phyloP scores from a whole-genome alignment of 192 early-diverging fungal genomes.

The Obelidium mucronatum region DNA sequence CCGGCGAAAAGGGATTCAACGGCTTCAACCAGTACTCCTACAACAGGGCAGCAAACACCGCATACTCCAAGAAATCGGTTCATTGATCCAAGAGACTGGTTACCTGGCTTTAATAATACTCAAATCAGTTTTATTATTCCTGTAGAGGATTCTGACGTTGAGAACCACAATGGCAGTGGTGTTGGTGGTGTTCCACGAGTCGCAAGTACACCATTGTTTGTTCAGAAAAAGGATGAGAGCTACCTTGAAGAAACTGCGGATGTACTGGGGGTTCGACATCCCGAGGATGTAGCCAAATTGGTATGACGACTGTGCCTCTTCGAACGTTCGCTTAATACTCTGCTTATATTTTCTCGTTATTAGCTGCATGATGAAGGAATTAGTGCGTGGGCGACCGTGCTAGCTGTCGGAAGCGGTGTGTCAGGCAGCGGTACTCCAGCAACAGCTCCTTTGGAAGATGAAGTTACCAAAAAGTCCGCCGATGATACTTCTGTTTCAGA shows the following conservation, averaged over 20 bases:
- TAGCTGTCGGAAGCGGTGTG: conserved; percentile 6
- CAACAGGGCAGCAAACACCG: no score
- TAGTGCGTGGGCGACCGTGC: conserved; percentile 16
- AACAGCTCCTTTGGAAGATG: background rate
- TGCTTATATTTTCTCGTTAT: no score
- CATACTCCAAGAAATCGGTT: no score
- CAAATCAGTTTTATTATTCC: no score
- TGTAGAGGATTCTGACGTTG: no score
- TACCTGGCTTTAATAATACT: no score
- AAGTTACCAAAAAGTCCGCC: background rate
- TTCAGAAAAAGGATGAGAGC: background rate
- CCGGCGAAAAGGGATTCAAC: no score
- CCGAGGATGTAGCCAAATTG: conserved; percentile 14
- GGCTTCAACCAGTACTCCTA: no score
- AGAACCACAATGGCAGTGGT: no score
- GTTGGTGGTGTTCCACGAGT: no score
- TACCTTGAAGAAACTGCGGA: conserved; percentile 17
- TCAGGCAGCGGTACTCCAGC: background rate
- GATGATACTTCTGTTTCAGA: background rate
- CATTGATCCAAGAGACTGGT: no score
- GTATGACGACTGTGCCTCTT: background rate
- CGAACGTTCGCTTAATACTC: no score
- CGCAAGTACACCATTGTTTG: background rate
- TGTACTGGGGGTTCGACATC: conserved; percentile 8
- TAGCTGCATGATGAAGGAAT: conserved; percentile 28